These are phyloP conservation scores for Trichophyton mentagrophytes DNA, from an alignment of 2,329 filamentous ascomycete species.

Conservation along the genomic window DNA sequence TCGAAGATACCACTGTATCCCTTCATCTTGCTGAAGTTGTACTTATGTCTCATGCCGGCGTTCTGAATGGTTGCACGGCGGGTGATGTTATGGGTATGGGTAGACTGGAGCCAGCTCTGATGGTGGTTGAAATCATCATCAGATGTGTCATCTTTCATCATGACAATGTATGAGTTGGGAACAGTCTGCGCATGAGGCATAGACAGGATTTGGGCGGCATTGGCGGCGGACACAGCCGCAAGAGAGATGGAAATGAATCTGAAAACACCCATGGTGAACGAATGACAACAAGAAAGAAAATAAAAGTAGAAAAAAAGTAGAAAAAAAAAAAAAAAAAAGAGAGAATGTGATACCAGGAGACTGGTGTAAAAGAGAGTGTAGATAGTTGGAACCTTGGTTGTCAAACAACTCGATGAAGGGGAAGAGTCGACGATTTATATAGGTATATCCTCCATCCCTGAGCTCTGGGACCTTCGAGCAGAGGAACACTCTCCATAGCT, in stretches of 20 bases:
- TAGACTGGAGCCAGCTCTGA: constrained; percentile 5
- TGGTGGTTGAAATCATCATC: constrained; percentile 2
- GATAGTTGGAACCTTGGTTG: constrained; percentile 2
- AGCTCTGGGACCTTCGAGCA: not conserved
- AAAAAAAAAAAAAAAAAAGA: not conserved
- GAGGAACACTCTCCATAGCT: not conserved
- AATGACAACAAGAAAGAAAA: not conserved
- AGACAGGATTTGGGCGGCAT: constrained; percentile 7
- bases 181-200: not conserved
- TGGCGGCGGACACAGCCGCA: constrained; percentile 4
- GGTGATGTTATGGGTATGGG: constrained; percentile 3
- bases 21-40: constrained; percentile 3
- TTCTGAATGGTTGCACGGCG: not conserved
- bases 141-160: constrained; percentile 6
- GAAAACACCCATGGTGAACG: constrained; percentile 7
- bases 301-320: not conserved
- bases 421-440: not conserved
- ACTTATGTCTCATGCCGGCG: constrained; percentile 3
- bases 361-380: constrained; percentile 1
- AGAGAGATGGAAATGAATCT: constrained; percentile 6
- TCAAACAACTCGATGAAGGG: not conserved
- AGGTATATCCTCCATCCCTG: not conserved
- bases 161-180: constrained; percentile 8
- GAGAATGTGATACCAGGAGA: constrained; percentile 1
- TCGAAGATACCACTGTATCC: constrained; percentile 8